These are phyloP conservation scores for Phytophthora brassicae DNA, from an alignment of 352 stramenopile species.

Conservation along the genomic window DNA sequence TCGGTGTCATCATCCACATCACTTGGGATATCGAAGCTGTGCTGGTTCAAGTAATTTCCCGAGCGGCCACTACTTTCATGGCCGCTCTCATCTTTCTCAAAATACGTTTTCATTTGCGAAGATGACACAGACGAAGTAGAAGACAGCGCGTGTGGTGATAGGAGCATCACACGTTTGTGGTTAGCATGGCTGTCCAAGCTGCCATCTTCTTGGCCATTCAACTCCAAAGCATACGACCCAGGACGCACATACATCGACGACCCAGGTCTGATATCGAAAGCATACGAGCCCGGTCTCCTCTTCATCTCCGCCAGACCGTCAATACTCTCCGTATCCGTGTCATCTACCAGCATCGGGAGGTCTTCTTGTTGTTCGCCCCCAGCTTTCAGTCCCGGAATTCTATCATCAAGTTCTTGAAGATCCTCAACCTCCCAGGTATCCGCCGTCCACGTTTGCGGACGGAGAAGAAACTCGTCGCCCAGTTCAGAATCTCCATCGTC, in stretches of 20 bases:
- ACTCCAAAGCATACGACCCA: slow-evolving; percentile 31
- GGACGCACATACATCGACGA: slow-evolving; percentile 20
- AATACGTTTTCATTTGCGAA: slow-evolving; percentile 30
- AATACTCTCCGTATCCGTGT: slow-evolving; percentile 37
- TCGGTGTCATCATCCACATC: slow-evolving; percentile 34
- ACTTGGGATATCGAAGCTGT: slow-evolving; percentile 18
- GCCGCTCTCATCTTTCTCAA: slow-evolving; percentile 33
- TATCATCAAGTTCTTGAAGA: slow-evolving; percentile 29
- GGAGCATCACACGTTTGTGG: slow-evolving; percentile 27
- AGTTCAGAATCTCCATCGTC: slow-evolving; percentile 2
- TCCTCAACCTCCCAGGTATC: slow-evolving; percentile 28
- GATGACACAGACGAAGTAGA: slow-evolving; percentile 41
- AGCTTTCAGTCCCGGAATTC: slow-evolving; percentile 1
- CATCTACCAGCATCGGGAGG: slow-evolving; percentile 39
- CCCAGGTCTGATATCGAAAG: slow-evolving; percentile 16
- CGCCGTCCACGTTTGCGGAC: slow-evolving; percentile 31
- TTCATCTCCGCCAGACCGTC: slow-evolving; percentile 36
- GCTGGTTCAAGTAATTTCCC: slow-evolving; percentile 10
- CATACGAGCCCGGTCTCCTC: slow-evolving; percentile 16
- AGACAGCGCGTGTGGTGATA: slow-evolving; percentile 34
- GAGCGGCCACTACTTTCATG: slow-evolving; percentile 23
- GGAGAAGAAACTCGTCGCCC: slow-evolving; percentile 6
- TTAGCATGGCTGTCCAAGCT: slow-evolving; percentile 25
- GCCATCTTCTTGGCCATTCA: slow-evolving; percentile 26
- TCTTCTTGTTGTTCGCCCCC: slow-evolving; percentile 17